Evolutionary conservation across 768 basidiomycete genomes (phyloP), one percentile per base, ranked within the genome.

Genomic region (Suillus bovinus): DNA sequence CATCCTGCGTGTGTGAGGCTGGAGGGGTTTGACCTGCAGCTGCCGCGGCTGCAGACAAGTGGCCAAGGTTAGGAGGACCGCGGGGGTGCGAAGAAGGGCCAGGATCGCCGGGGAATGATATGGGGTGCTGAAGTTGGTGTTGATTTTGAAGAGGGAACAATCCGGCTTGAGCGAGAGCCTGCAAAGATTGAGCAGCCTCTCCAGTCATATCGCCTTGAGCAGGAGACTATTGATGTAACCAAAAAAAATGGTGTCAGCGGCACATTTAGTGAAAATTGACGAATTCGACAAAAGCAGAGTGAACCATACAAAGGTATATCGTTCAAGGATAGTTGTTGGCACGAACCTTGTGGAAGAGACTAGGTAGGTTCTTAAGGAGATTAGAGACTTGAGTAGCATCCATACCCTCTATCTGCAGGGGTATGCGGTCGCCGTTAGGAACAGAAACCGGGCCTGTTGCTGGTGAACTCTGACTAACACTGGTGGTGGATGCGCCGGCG

Each of bases 81-180:
- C 84, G 83, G 5, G 86, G 87, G 67, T 89, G 88, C 0, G 86
- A 86, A 4, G 88, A 89, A n/a, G 88, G 86, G 9, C 88, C 88
- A 3, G 87, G 86, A 63, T 90, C 87, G 39, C 80, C 80, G 4
- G 67, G 63, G 31, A 70, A 59, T n/a, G 58, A 67, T 39, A 63
- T 44, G 6, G 59, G 44, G 46, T 76, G 71, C n/a, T 70, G 73
- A 17, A 70, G 68, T 44, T 67, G 70, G 59, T 71, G 76, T 60
- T 74, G 77, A 53, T 66, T 78, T 33, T 71, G 70, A 7, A 69
- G 50, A 5, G 70, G 64, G 61, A 78, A 74, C 0, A 72, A 74
- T 8, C 78, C 74, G 24, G 77, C 71, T 69, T 83, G 83, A 2
- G 84, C 76, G 54, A 86, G 81, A 50, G 83, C 84, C 11, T 83